Conservation (phyloP, 148 eudicot genomes). For the Mesembryanthemum crystallinum region DNA sequence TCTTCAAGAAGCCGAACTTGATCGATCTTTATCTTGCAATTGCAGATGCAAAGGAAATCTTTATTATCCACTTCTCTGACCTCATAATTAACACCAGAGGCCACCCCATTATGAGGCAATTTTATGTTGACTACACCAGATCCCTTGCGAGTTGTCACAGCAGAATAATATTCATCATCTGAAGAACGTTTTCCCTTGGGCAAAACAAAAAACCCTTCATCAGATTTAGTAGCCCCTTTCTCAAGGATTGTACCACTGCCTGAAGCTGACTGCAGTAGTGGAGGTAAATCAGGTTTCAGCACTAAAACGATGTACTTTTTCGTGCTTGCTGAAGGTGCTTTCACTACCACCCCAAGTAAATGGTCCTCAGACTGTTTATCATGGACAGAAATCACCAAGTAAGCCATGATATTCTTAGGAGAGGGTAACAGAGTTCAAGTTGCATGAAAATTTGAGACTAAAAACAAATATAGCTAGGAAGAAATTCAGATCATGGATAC, state of each 20-base stretch:
- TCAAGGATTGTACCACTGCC: constrained; percentile 34
- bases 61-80: constrained; percentile 71
- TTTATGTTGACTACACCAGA: constrained; percentile 64
- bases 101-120: constrained; percentile 73
- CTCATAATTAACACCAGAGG: constrained; percentile 75
- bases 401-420: neutral
- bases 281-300: constrained; percentile 69
- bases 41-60: constrained; percentile 75
- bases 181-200: constrained; percentile 77
- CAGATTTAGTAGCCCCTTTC: constrained; percentile 45
- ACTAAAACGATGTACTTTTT: constrained; percentile 68
- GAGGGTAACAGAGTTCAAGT: neutral
- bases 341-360: constrained; percentile 78
- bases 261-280: constrained; percentile 37
- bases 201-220: constrained; percentile 46
- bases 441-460: neutral
- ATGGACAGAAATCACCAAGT: constrained; percentile 16
- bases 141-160: constrained; percentile 63
- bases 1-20: constrained; percentile 87
- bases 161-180: constrained; percentile 77
- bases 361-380: constrained; percentile 75
- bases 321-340: constrained; percentile 52
- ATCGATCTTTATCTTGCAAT: constrained; percentile 61
- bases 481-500: neutral
- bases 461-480: neutral